Evolutionary conservation across 768 basidiomycete species (phyloP).

Genomic region (Antrodiella citrinella): DNA sequence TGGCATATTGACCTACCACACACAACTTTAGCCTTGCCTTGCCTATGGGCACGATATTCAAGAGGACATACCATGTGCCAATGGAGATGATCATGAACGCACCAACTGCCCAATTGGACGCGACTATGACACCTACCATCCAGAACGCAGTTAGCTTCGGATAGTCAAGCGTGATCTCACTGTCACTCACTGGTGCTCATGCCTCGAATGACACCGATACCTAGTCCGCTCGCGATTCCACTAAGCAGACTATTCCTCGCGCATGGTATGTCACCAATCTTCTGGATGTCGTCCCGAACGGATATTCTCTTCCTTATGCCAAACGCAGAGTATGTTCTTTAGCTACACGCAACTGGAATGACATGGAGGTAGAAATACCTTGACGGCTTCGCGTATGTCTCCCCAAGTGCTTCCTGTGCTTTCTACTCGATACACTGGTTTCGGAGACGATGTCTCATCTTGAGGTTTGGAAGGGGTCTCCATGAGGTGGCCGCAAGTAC

Average conservation of each 20-base stretch:
- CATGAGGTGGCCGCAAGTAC: too few species aligned
- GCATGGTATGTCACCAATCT: constrained; percentile 67
- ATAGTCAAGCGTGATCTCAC: not conserved
- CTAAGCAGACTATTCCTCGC: constrained; percentile 66
- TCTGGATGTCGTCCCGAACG: constrained; percentile 42
- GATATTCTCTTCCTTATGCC: constrained; percentile 38
- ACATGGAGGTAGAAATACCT: constrained; percentile 15
- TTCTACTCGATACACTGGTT: constrained; percentile 22
- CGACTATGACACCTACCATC: constrained; percentile 61
- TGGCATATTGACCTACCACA: constrained; percentile 55
- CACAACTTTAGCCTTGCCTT: constrained; percentile 2
- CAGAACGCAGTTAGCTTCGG: too few species aligned
- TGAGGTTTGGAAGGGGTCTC: not conserved
- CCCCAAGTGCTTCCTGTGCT: constrained; percentile 27
- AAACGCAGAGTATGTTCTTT: not conserved
- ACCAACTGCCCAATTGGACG: constrained; percentile 74
- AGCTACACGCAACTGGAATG: not conserved
- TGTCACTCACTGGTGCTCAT: constrained; percentile 52
- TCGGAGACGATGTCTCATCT: constrained; percentile 3
- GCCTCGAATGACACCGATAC: constrained; percentile 68
- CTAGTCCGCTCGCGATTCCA: constrained; percentile 74
- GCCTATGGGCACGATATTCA: not conserved
- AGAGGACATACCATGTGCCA: constrained; percentile 52
- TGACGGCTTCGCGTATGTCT: constrained; percentile 27
- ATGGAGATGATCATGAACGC: constrained; percentile 62